These are phyloP conservation scores for Dryas octopetala DNA, from an alignment of 306 rosid species.

Conservation along the genomic window DNA sequence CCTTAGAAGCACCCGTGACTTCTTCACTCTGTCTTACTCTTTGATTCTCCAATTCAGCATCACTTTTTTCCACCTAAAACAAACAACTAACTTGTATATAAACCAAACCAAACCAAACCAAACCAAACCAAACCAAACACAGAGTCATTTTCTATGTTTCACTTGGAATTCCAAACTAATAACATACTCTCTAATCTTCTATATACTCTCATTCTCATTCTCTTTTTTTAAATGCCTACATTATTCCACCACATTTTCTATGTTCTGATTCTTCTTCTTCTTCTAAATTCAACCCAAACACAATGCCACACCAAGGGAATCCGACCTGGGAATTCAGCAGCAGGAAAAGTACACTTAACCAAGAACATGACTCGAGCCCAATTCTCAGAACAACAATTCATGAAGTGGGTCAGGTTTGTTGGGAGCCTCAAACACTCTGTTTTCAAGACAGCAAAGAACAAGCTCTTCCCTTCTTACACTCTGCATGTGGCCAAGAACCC, in stretches of 20 bases:
- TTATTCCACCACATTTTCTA: slow-evolving; percentile 27
- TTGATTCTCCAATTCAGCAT: slow-evolving; percentile 46
- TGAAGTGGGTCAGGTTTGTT: slow-evolving; percentile 84
- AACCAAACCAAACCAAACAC: not conserved
- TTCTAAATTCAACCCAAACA: slow-evolving; percentile 38
- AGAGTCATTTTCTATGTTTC: slow-evolving; percentile 13
- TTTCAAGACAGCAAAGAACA: slow-evolving; percentile 68
- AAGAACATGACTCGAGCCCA: slow-evolving; percentile 47
- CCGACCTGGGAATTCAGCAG: slow-evolving; percentile 36
- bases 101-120: no score
- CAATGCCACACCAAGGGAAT: slow-evolving; percentile 61
- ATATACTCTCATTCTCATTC: slow-evolving; percentile 12
- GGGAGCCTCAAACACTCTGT: slow-evolving; percentile 76
- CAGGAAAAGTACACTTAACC: slow-evolving; percentile 20
- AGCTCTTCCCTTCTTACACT: slow-evolving; percentile 78
- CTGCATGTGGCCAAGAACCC: slow-evolving; percentile 65
- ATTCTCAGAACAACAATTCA: slow-evolving; percentile 71
- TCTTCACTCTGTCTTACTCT: slow-evolving; percentile 26
- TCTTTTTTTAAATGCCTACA: slow-evolving; percentile 48
- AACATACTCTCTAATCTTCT: slow-evolving; percentile 4
- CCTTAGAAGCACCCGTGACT: slow-evolving; percentile 78
- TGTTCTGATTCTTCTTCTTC: slow-evolving; percentile 37
- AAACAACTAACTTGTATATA: no score
- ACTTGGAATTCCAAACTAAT: slow-evolving; percentile 16
- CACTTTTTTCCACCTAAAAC: slow-evolving; percentile 61